Evolutionary conservation across 2,329 filamentous ascomycete genomes (phyloP).

Genomic region (Curvularia verruculosa): DNA sequence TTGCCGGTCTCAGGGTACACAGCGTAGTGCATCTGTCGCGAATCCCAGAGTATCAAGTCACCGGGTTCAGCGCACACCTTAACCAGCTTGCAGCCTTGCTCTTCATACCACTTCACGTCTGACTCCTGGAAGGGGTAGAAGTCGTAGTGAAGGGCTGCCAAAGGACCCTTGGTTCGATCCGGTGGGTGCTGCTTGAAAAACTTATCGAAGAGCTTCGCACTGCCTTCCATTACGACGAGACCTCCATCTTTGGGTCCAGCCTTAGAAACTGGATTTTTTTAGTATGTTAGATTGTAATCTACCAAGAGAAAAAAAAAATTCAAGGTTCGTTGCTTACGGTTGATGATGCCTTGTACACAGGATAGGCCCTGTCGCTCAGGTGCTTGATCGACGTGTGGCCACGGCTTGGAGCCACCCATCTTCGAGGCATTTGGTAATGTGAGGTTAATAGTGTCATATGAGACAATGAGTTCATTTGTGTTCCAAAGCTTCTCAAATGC

Average conservation of each 20-base stretch:
- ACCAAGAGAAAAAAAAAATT: constrained; percentile 42
- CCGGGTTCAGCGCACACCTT: constrained; percentile 53
- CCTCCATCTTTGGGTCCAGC: constrained; percentile 55
- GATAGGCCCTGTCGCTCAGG: constrained; percentile 46
- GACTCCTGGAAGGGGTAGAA: constrained; percentile 51
- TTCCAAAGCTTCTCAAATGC: constrained; percentile 53
- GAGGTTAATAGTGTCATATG: constrained; percentile 51
- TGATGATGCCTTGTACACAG: constrained; percentile 55
- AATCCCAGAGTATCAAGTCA: constrained; percentile 57
- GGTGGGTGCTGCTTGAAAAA: constrained; percentile 19
- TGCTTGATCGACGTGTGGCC: constrained; percentile 56
- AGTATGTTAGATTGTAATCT: not conserved
- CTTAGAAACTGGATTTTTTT: constrained; percentile 9
- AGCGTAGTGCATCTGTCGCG: constrained; percentile 54
- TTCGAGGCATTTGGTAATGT: constrained; percentile 50
- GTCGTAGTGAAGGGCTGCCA: constrained; percentile 15
- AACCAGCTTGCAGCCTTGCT: constrained; percentile 47
- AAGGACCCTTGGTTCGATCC: constrained; percentile 21
- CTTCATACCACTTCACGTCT: constrained; percentile 53
- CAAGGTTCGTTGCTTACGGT: constrained; percentile 35
- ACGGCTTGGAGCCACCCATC: constrained; percentile 39
- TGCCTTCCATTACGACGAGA: constrained; percentile 54
- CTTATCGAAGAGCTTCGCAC: constrained; percentile 43
- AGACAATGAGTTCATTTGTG: constrained; percentile 38
- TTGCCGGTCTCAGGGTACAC: constrained; percentile 20